phyloP scores from a whole-genome alignment of 352 stramenopile genomes.

The Phytopythium boreale region DNA sequence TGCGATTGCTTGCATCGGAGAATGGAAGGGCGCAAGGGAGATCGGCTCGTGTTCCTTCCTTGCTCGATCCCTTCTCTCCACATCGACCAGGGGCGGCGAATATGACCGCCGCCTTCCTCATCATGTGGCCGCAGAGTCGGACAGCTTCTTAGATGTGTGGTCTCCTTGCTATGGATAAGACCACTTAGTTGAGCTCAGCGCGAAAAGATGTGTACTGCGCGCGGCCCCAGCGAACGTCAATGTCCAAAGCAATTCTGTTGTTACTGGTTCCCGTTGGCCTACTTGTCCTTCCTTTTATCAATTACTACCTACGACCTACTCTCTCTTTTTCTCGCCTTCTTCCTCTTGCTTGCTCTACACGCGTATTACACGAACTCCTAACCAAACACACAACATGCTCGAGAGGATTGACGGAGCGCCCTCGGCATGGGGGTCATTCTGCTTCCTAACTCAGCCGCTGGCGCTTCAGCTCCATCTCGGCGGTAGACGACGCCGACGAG shows the following conservation, averaged over 20 bases:
- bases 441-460: conserved; percentile 27
- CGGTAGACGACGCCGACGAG: conserved; percentile 14
- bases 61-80: not conserved
- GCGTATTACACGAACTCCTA: conserved; percentile 1
- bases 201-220: not conserved
- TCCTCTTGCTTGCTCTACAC: not conserved
- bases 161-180: no score
- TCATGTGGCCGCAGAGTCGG: no score
- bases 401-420: no score
- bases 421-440: not conserved
- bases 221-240: not conserved
- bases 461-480: conserved; percentile 39
- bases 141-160: no score
- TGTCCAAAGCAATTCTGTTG: not conserved
- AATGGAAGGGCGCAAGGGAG: not conserved
- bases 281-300: conserved; percentile 1
- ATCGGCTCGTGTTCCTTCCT: not conserved
- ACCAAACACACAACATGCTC: conserved; percentile 1
- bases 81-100: no score
- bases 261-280: not conserved
- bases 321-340: not conserved
- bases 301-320: not conserved
- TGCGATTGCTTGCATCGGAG: no score
- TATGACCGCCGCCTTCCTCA: no score
- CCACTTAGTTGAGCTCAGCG: no score